These are phyloP conservation scores for Globisporangium nodosum DNA, from an alignment of 352 stramenopile species.

Conservation along the genomic window DNA sequence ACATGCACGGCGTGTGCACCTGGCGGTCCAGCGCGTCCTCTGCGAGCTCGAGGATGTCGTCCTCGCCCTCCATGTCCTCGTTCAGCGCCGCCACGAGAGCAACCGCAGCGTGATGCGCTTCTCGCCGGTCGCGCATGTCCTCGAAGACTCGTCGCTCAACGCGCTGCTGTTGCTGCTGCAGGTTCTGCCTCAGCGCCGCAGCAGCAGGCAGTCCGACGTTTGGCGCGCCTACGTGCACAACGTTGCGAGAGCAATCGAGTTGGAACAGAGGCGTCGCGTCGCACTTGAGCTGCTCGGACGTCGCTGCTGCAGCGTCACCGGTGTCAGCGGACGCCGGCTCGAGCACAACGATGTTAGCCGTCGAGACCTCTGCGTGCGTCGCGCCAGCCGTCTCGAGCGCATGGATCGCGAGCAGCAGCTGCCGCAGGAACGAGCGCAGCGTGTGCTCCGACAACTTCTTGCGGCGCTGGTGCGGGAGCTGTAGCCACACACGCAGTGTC, in stretches of 20 bases:
- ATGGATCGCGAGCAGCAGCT: conserved; percentile 53
- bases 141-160: background rate
- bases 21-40: conserved; percentile 8
- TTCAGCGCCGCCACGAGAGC: background rate
- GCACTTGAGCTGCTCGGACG: background rate
- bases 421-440: conserved; percentile 48
- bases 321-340: background rate
- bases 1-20: conserved; percentile 8
- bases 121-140: conserved; percentile 10
- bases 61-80: conserved; percentile 6
- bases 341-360: conserved; percentile 49
- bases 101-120: conserved; percentile 11
- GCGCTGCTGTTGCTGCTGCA: background rate
- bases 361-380: conserved; percentile 46
- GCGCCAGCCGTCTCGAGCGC: conserved; percentile 42
- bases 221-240: background rate
- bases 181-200: background rate
- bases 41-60: background rate
- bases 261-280: conserved; percentile 10
- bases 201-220: background rate
- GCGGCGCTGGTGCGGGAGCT: conserved; percentile 14
- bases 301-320: background rate
- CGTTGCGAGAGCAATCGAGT: conserved; percentile 12
- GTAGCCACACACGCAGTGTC: conserved; percentile 41
- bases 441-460: conserved; percentile 24